These are phyloP conservation scores for Vickermania ingenoplastis DNA, from an alignment of 208 protist species.

Conservation along the genomic window DNA sequence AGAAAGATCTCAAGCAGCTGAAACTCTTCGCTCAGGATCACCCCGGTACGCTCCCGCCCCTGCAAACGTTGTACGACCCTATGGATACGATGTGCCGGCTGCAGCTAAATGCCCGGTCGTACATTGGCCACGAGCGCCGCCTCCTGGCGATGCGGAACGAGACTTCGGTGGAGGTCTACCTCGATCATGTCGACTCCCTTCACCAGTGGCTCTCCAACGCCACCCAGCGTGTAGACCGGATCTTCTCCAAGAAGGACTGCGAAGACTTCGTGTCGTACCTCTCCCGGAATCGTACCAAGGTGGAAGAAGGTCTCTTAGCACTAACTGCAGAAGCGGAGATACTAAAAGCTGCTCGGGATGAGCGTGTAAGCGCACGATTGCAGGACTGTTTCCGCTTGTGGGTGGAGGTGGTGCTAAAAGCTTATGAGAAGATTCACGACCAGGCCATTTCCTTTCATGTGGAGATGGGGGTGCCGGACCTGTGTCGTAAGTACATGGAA, in stretches of 20 bases:
- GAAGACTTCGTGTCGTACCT: neutral
- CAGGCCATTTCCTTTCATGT: neutral
- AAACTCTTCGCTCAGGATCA: slow-evolving; percentile 13
- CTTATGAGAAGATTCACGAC: neutral
- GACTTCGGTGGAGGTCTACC: slow-evolving; percentile 43
- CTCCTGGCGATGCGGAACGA: slow-evolving; percentile 32
- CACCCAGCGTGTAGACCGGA: neutral
- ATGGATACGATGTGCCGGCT: slow-evolving; percentile 54
- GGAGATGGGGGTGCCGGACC: slow-evolving; percentile 50
- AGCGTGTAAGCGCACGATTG: neutral
- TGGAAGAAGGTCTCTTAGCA: neutral
- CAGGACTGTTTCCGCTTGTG: neutral
- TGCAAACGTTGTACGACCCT: slow-evolving; percentile 31
- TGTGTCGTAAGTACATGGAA: slow-evolving; percentile 73
- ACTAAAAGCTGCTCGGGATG: neutral
- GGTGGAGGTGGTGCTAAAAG: neutral
- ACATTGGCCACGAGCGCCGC: slow-evolving; percentile 60
- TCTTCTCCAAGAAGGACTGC: neutral
- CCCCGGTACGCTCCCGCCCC: slow-evolving; percentile 16
- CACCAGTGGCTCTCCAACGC: neutral
- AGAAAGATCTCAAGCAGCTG: slow-evolving; percentile 23
- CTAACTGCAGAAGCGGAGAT: neutral
- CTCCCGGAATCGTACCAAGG: neutral
- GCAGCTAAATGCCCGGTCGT: slow-evolving; percentile 61
- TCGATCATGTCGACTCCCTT: slow-evolving; percentile 18